These are phyloP conservation scores for Aspergillus taichungensis DNA, from an alignment of 495 filamentous ascomycete species.

Conservation along the genomic window DNA sequence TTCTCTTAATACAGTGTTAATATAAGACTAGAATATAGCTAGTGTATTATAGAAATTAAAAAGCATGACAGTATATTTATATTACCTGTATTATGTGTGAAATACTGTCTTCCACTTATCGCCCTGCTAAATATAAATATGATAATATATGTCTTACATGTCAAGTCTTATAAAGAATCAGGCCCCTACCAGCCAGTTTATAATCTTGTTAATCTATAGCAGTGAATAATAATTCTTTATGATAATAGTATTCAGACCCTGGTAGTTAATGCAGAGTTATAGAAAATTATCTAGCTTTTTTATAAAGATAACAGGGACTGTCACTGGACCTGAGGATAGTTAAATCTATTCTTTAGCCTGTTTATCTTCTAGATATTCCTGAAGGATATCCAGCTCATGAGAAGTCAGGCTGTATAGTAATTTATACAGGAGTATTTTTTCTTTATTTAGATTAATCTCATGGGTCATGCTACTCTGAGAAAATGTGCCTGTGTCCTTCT, in stretches of 20 bases:
- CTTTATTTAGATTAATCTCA: background rate
- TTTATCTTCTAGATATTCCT: slow-evolving; percentile 6
- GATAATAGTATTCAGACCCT: background rate
- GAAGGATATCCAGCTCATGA: background rate
- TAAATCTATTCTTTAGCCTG: slow-evolving; percentile 12
- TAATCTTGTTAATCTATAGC: background rate
- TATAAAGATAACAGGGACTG: slow-evolving; percentile 2
- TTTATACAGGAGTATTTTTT: background rate
- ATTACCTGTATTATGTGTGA: slow-evolving; percentile 1
- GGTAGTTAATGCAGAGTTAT: background rate
- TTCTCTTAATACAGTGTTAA: background rate
- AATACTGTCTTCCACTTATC: slow-evolving; percentile 3
- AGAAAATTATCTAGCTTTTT: background rate
- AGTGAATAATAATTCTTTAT: background rate
- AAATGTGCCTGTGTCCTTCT: background rate
- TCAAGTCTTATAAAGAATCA: slow-evolving; percentile 25
- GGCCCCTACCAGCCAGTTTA: background rate
- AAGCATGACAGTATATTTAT: slow-evolving; percentile 3
- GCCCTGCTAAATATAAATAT: background rate
- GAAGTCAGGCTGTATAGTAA: background rate
- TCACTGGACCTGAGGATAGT: slow-evolving; percentile 5
- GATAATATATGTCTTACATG: slow-evolving; percentile 18
- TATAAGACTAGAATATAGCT: slow-evolving; percentile 2
- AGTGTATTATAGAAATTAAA: background rate
- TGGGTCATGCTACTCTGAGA: background rate